Evolutionary conservation across 495 filamentous ascomycete species (phyloP).

Genomic region (Jackrogersella minutella): DNA sequence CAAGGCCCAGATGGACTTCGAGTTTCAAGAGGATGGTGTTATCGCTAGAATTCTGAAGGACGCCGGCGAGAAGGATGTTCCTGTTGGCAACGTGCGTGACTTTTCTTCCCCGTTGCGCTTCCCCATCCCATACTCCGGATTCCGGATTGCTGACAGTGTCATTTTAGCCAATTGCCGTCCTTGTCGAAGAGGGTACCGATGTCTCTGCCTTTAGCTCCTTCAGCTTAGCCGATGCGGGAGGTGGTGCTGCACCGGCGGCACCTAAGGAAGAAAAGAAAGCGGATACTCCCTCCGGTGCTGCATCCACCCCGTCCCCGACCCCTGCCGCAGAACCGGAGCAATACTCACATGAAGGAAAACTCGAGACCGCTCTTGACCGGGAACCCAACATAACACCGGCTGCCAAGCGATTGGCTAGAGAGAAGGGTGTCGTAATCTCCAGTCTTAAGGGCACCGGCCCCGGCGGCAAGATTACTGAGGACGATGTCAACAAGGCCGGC

Average conservation of each 20-base stretch:
- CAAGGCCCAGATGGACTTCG: conserved; percentile 99
- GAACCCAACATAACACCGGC: conserved; percentile 74
- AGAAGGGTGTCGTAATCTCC: conserved; percentile 82
- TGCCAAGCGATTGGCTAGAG: conserved; percentile 82
- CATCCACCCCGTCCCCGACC: conserved; percentile 66
- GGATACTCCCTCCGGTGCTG: conserved; percentile 63
- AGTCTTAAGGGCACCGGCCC: conserved; percentile 88
- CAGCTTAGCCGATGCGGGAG: conserved; percentile 88
- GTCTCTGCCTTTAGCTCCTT: conserved; percentile 88
- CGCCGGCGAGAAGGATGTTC: conserved; percentile 90
- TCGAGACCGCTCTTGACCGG: conserved; percentile 85
- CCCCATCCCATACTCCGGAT: conserved; percentile 37
- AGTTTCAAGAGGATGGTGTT: conserved; percentile 98
- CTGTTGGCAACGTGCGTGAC: conserved; percentile 88
- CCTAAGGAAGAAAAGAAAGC: conserved; percentile 67
- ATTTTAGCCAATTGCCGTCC: conserved; percentile 87
- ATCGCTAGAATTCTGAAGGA: conserved; percentile 96
- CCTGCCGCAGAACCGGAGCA: conserved; percentile 70
- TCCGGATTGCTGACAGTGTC: conserved; percentile 50
- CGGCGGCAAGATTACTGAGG: conserved; percentile 86
- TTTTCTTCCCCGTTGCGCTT: conserved; percentile 20
- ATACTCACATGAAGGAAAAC: conserved; percentile 75
- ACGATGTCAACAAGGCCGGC: conserved; percentile 83
- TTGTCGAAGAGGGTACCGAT: conserved; percentile 91
- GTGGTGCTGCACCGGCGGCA: conserved; percentile 69